These are phyloP conservation scores for Kitagawia praeruptora DNA, from an alignment of 129 eudicot genomes.

Conservation along the genomic window DNA sequence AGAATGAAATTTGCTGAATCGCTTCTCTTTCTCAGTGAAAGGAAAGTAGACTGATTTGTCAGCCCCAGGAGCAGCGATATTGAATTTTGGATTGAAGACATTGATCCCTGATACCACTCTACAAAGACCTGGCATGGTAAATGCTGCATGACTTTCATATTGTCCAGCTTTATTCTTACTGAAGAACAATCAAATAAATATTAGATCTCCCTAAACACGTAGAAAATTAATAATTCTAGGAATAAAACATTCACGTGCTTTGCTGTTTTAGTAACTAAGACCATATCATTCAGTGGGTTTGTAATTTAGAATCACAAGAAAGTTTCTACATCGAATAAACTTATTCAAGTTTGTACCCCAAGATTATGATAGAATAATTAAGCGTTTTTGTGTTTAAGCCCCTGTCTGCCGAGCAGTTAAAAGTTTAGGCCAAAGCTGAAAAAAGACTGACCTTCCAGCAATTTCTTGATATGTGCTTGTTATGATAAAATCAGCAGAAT, in stretches of 20 bases:
- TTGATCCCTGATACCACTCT: constrained; percentile 77
- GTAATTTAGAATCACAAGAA: neutral
- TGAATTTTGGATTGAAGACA: constrained; percentile 84
- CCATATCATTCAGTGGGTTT: neutral
- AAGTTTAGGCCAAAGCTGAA: neutral
- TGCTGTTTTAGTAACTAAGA: neutral
- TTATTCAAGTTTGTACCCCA: neutral
- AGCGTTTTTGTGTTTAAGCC: neutral
- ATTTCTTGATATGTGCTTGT: constrained; percentile 93
- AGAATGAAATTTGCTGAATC: constrained; percentile 50
- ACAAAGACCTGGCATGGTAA: constrained; percentile 85
- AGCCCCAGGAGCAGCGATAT: constrained; percentile 87
- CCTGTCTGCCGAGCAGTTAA: neutral
- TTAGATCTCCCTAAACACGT: neutral
- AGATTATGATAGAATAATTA: neutral
- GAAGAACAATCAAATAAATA: constrained; percentile 8
- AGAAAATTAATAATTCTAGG: neutral
- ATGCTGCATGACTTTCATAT: constrained; percentile 67
- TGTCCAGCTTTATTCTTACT: constrained; percentile 75
- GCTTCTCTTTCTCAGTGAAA: constrained; percentile 43
- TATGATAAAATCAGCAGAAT: constrained; percentile 71
- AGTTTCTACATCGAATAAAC: neutral
- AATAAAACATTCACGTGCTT: constrained; percentile 1
- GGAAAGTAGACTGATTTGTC: constrained; percentile 81
- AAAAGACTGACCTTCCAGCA: constrained; percentile 70